Percentiles rank a stretch among this genome's conserved stretches.
Evolutionary conservation across 176 grass and related monocot species (phyloP).

Genomic region (Hordeum vulgare): DNA sequence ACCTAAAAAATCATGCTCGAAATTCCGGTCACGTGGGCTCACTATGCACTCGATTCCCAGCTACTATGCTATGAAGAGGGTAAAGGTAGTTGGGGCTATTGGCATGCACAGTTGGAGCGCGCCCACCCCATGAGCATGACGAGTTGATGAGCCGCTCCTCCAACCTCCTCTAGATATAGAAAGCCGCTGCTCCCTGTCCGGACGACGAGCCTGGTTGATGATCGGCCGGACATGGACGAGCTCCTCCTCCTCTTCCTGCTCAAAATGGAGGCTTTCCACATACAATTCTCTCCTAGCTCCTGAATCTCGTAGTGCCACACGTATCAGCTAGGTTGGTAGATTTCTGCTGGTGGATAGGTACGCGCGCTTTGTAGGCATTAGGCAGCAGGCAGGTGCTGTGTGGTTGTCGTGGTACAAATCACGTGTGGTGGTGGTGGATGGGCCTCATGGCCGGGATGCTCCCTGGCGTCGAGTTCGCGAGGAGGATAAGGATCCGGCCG

Average conservation of each 20-base stretch:
- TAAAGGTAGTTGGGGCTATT: conserved; percentile 12
- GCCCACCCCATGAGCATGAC: conserved; percentile 13
- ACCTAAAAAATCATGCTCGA: neutral
- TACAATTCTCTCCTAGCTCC: neutral
- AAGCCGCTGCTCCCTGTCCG: neutral
- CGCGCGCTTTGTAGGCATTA: neutral
- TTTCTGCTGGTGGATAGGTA: neutral
- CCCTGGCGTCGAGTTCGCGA: conserved; percentile 70
- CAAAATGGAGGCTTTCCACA: conserved; percentile 19
- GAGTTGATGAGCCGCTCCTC: no score
- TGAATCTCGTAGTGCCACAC: neutral
- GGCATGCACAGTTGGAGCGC: conserved; percentile 5
- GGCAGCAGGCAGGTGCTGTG: conserved; percentile 1
- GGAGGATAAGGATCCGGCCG: conserved; percentile 34
- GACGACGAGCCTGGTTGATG: neutral
- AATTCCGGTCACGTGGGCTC: neutral
- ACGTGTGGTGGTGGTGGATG: conserved; percentile 12
- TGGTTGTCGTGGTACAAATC: neutral
- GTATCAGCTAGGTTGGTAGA: neutral
- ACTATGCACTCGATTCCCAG: neutral
- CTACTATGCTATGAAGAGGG: neutral
- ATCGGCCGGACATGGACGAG: neutral
- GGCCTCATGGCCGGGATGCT: conserved; percentile 75
- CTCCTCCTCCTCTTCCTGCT: conserved; percentile 6
- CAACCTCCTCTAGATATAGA: neutral